Percentiles rank a stretch among this genome's conserved stretches.
Evolutionary conservation across 306 rosid species (phyloP).

Genomic region (Rosa persica): DNA sequence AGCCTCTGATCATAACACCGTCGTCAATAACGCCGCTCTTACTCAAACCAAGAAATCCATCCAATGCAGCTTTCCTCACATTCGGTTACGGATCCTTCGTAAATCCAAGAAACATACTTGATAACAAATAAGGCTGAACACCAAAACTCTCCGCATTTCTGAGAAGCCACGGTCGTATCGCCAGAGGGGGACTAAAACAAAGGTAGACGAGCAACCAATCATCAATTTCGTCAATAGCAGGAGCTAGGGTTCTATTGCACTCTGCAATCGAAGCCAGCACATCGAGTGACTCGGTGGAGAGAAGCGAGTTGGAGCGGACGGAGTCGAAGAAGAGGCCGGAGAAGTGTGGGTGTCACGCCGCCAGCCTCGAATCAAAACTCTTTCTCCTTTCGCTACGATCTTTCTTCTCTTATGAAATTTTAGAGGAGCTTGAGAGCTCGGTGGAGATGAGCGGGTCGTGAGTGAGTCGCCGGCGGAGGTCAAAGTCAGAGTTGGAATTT

Average conservation of each 20-base stretch:
- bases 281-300: conserved; percentile 36
- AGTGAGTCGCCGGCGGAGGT: too few species aligned
- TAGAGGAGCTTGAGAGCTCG: too few species aligned
- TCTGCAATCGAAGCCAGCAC: conserved; percentile 39
- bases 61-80: conserved; percentile 65
- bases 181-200: conserved; percentile 51
- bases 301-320: conserved; percentile 30
- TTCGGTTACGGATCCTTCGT: conserved; percentile 78
- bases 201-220: conserved; percentile 57
- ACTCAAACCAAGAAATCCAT: conserved; percentile 60
- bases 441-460: too few species aligned
- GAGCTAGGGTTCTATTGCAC: conserved; percentile 1
- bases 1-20: conserved; percentile 48
- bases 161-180: conserved; percentile 64
- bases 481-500: too few species aligned
- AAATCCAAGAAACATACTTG: conserved; percentile 63
- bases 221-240: conserved; percentile 37
- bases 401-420: too few species aligned
- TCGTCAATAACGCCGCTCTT: conserved; percentile 40
- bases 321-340: conserved; percentile 38
- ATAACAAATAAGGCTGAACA: conserved; percentile 42
- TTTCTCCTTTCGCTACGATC: too few species aligned
- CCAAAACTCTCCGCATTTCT: conserved; percentile 51
- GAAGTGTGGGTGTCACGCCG: conserved; percentile 30
- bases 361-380: too few species aligned